These are phyloP conservation scores for Aspergillus proliferans DNA, from an alignment of 2,329 filamentous ascomycete species.

Conservation along the genomic window DNA sequence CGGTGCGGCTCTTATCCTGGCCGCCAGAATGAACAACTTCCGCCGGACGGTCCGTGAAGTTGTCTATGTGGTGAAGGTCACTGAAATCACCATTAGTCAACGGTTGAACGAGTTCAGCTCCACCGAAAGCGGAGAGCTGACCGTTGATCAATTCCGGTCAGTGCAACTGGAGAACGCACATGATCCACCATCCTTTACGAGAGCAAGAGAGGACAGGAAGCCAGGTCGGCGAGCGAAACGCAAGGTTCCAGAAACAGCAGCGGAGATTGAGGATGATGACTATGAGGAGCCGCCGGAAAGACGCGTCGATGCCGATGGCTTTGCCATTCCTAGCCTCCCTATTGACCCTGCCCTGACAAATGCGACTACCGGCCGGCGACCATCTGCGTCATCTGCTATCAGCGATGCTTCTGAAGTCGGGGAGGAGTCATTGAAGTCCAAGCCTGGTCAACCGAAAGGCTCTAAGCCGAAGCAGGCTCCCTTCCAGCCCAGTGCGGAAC, in stretches of 20 bases:
- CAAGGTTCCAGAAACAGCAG: constrained; percentile 29
- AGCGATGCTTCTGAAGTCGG: constrained; percentile 18
- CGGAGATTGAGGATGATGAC: constrained; percentile 44
- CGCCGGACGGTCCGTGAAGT: constrained; percentile 86
- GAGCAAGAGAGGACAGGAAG: constrained; percentile 53
- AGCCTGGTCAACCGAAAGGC: constrained; percentile 25
- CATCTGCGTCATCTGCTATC: constrained; percentile 15
- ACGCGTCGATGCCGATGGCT: constrained; percentile 61
- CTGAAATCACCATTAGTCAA: constrained; percentile 85
- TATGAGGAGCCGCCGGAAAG: constrained; percentile 26
- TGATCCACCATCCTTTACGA: constrained; percentile 74
- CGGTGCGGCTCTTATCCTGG: constrained; percentile 88
- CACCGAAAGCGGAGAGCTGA: constrained; percentile 76
- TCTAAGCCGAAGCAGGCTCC: constrained; percentile 32
- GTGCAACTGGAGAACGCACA: constrained; percentile 58
- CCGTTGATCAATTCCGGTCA: constrained; percentile 71
- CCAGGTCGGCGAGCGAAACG: constrained; percentile 37
- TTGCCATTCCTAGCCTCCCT: constrained; percentile 54
- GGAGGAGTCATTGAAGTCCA: constrained; percentile 13
- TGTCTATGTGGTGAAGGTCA: constrained; percentile 97
- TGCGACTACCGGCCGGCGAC: constrained; percentile 13
- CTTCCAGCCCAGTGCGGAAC: constrained; percentile 51
- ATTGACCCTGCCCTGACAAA: constrained; percentile 39
- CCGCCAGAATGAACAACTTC: constrained; percentile 97
- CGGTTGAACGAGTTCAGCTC: constrained; percentile 86